Evolutionary conservation across 371 early-diverging fungal genomes (phyloP).

Genomic region (Phascolomyces articulosus): DNA sequence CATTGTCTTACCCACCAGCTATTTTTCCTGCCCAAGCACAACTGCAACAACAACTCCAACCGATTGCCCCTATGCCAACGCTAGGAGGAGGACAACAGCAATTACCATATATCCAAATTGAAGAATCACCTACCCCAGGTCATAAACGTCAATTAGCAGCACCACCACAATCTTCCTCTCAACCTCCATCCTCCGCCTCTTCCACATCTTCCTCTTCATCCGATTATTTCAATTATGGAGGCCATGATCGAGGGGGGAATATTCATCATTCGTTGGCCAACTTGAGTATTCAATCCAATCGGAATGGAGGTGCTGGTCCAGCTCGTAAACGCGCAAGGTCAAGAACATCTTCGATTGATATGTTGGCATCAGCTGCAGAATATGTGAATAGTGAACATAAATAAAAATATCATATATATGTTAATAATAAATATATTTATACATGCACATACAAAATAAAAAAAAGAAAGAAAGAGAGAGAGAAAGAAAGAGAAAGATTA

Average conservation of each 20-base stretch:
- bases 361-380: constrained; percentile 17
- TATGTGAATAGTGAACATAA: constrained; percentile 29
- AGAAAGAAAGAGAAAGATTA: background rate
- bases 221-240: constrained; percentile 1
- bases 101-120: constrained; percentile 1
- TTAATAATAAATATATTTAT: no score
- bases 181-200: no score
- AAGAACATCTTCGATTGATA: constrained; percentile 15
- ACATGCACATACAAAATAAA: no score
- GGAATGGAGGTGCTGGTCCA: background rate
- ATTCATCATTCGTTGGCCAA: constrained; percentile 13
- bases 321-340: constrained; percentile 15
- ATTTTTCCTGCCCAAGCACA: background rate
- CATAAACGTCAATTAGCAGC: background rate
- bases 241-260: background rate
- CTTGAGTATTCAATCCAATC: constrained; percentile 2
- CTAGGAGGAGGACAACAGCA: background rate
- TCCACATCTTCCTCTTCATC: background rate
- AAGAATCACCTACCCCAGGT: constrained; percentile 1
- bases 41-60: constrained; percentile 7
- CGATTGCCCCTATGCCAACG: constrained; percentile 15
- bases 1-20: background rate
- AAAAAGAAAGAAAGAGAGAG: no score
- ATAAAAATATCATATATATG: no score
- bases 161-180: background rate